A percentile compares a stretch with the other conserved stretches of the same genome.
phyloP scores from a whole-genome alignment of 2,329 filamentous ascomycete genomes.

The Trichoderma aggressivum region DNA sequence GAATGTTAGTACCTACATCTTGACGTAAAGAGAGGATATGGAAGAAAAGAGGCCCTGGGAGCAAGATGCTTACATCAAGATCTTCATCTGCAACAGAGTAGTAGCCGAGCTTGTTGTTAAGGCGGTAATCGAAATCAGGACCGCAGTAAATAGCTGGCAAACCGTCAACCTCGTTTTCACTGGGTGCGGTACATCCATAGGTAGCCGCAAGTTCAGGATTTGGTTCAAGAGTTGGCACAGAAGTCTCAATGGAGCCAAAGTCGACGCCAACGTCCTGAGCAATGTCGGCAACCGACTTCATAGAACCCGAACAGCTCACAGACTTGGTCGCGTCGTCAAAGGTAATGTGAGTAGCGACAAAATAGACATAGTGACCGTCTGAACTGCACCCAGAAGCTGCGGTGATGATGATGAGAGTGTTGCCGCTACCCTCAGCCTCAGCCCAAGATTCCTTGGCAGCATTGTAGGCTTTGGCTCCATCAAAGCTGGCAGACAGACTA shows the following conservation, averaged over 20 bases:
- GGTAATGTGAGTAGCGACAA: background rate
- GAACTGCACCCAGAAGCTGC: background rate
- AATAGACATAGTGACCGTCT: background rate
- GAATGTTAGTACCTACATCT: background rate
- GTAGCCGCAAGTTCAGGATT: background rate
- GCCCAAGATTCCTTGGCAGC: background rate
- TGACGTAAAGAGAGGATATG: background rate
- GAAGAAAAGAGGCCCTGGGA: background rate
- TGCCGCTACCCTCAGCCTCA: background rate
- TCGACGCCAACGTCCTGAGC: background rate
- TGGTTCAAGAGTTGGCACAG: background rate
- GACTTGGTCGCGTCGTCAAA: background rate
- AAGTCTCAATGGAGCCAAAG: background rate
- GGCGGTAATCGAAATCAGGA: background rate
- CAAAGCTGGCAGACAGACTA: background rate
- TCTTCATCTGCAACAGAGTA: background rate
- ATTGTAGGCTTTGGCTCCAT: background rate
- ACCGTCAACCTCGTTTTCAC: background rate
- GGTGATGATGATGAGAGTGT: background rate
- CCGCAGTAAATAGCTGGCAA: constrained; percentile 3
- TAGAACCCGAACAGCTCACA: background rate
- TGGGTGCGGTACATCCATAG: background rate
- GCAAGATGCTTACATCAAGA: background rate
- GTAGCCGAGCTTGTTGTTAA: background rate
- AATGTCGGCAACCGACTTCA: background rate